phyloP scores from a whole-genome alignment of 371 early-diverging fungal species.

The Thermomucor indicae-seudaticae region DNA sequence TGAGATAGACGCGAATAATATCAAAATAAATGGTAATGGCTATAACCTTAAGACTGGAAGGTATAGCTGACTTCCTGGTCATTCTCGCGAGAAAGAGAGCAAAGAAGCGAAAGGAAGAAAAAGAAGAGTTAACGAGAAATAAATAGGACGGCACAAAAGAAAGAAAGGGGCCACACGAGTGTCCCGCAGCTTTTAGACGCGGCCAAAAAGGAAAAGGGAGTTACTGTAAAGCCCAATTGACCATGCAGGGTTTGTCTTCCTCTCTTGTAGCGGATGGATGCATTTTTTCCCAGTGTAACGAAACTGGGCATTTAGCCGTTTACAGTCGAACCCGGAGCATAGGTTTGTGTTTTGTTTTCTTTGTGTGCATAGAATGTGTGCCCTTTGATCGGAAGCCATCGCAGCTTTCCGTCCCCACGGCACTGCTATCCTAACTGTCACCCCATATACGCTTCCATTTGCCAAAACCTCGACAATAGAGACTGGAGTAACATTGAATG shows the following conservation, averaged over 20 bases:
- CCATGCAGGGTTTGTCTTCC: neutral
- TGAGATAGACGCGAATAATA: neutral
- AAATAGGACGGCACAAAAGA: neutral
- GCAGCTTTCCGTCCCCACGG: neutral
- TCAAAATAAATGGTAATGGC: neutral
- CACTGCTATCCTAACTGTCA: constrained; percentile 1
- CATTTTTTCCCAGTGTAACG: constrained; percentile 2
- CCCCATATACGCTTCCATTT: neutral
- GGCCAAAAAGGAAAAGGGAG: neutral
- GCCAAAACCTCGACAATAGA: no score
- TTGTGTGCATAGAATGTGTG: neutral
- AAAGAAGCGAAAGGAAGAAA: constrained; percentile 4
- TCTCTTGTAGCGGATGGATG: constrained; percentile 9
- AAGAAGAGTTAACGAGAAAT: neutral
- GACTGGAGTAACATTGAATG: no score
- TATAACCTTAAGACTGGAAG: neutral
- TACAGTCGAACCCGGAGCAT: no score
- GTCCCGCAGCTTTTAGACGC: neutral
- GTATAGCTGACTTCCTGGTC: no score
- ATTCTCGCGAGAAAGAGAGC: neutral
- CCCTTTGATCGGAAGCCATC: constrained; percentile 3
- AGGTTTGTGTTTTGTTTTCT: constrained; percentile 1
- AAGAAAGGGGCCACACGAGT: neutral
- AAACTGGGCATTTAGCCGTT: neutral
- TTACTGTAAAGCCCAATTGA: neutral